Evolutionary conservation across 768 basidiomycete genomes (phyloP).

Genomic region (Xerocomus brunneocitrinus): DNA sequence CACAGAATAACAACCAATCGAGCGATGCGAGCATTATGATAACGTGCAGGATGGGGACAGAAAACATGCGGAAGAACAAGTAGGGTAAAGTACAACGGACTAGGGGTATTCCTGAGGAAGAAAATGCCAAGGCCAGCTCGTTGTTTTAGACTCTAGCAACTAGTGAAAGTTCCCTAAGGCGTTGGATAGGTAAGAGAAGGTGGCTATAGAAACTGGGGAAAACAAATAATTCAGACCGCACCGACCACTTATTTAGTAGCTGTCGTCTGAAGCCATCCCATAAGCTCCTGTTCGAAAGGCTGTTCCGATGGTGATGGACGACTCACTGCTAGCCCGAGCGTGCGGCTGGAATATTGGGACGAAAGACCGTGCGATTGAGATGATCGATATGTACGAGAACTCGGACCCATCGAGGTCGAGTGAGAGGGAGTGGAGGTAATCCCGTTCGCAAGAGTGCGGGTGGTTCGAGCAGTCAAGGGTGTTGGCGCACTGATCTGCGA

Average conservation of each 20-base stretch:
- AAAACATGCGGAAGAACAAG: constrained; percentile 33
- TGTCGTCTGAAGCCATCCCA: constrained; percentile 35
- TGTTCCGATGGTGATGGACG: constrained; percentile 31
- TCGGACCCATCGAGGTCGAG: constrained; percentile 52
- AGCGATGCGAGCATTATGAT: constrained; percentile 37
- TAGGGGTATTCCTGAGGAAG: constrained; percentile 33
- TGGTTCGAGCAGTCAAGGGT: constrained; percentile 73
- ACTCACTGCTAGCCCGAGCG: constrained; percentile 68
- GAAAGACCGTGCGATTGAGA: constrained; percentile 68
- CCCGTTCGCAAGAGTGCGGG: constrained; percentile 49
- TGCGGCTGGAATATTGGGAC: constrained; percentile 72
- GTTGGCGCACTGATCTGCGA: constrained; percentile 87
- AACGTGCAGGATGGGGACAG: constrained; percentile 33
- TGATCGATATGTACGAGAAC: constrained; percentile 61
- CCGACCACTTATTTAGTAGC: constrained; percentile 27
- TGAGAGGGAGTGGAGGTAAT: constrained; percentile 58
- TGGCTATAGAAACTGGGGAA: constrained; percentile 1
- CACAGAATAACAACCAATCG: constrained; percentile 21
- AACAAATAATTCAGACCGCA: constrained; percentile 12
- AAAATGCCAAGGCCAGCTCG: constrained; percentile 34
- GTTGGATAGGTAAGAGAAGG: constrained; percentile 7
- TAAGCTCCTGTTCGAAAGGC: constrained; percentile 35
- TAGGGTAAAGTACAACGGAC: constrained; percentile 41
- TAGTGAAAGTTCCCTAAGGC: constrained; percentile 18
- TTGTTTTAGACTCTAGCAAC: constrained; percentile 27